phyloP scores from a whole-genome alignment of 2,329 filamentous ascomycete genomes.

The Colletotrichum musae region DNA sequence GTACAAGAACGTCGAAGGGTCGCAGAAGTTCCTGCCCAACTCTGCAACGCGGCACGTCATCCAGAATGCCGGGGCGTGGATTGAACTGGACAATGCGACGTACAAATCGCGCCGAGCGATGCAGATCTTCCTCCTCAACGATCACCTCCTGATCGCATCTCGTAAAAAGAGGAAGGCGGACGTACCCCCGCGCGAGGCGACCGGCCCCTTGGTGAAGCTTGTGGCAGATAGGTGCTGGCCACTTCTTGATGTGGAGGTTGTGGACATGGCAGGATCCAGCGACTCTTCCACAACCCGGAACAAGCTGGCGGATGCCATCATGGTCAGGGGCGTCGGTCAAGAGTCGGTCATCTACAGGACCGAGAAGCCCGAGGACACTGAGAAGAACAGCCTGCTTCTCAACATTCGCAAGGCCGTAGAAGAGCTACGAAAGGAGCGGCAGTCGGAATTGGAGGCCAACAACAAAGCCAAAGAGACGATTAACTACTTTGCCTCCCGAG shows the following conservation, averaged over 20 bases:
- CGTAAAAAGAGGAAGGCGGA: constrained; percentile 94
- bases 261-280: constrained; percentile 82
- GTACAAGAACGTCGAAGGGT: constrained; percentile 98
- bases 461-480: constrained; percentile 88
- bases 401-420: constrained; percentile 95
- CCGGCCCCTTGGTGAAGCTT: constrained; percentile 77
- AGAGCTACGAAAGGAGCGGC: constrained; percentile 86
- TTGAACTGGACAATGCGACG: constrained; percentile 96
- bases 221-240: constrained; percentile 97
- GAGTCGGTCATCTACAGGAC: constrained; percentile 97
- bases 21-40: constrained; percentile 95
- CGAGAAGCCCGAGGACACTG: constrained; percentile 82
- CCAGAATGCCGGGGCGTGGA: constrained; percentile 92
- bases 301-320: constrained; percentile 87
- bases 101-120: constrained; percentile 94
- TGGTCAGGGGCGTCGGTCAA: constrained; percentile 85
- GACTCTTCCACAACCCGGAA: constrained; percentile 68
- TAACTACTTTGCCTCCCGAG: constrained; percentile 86
- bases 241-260: constrained; percentile 90
- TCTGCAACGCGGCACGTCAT: constrained; percentile 93
- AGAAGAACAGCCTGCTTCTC: constrained; percentile 85
- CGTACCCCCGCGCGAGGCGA: constrained; percentile 63
- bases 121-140: constrained; percentile 93
- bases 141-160: constrained; percentile 91
- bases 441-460: constrained; percentile 89